These are phyloP conservation scores for Solanum gandarillasii DNA, from an alignment of 257 asterid genomes.

Conservation along the genomic window DNA sequence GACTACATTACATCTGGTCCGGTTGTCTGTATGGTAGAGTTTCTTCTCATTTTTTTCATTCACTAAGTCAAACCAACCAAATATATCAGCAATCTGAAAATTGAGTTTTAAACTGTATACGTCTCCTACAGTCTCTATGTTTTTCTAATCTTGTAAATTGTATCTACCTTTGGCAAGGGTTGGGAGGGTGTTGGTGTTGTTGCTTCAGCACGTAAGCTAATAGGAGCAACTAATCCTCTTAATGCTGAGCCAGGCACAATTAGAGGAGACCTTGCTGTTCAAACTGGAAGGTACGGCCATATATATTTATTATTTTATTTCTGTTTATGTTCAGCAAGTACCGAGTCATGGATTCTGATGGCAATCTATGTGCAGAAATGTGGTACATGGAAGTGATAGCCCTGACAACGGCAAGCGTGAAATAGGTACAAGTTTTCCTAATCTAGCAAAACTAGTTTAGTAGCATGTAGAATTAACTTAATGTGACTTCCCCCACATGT, in stretches of 20 bases:
- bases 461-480: background rate
- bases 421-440: slow-evolving; percentile 37
- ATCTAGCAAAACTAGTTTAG: background rate
- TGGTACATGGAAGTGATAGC: slow-evolving; percentile 95
- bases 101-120: background rate
- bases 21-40: slow-evolving; percentile 80
- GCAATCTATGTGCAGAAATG: slow-evolving; percentile 46
- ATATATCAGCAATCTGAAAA: background rate
- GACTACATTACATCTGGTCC: slow-evolving; percentile 87
- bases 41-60: background rate
- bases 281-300: slow-evolving; percentile 72
- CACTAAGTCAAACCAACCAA: background rate
- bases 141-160: background rate
- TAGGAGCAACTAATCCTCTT: slow-evolving; percentile 92
- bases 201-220: slow-evolving; percentile 82
- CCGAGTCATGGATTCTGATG: background rate
- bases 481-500: background rate
- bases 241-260: slow-evolving; percentile 96
- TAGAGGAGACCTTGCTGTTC: slow-evolving; percentile 93
- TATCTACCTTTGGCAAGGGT: slow-evolving; percentile 26
- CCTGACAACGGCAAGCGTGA: slow-evolving; percentile 83
- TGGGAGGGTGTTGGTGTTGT: slow-evolving; percentile 97
- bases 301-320: background rate
- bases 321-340: background rate
- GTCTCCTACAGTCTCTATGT: background rate